phyloP scores from a whole-genome alignment of 108 stramenopile genomes.

The Nitzschia sp. region DNA sequence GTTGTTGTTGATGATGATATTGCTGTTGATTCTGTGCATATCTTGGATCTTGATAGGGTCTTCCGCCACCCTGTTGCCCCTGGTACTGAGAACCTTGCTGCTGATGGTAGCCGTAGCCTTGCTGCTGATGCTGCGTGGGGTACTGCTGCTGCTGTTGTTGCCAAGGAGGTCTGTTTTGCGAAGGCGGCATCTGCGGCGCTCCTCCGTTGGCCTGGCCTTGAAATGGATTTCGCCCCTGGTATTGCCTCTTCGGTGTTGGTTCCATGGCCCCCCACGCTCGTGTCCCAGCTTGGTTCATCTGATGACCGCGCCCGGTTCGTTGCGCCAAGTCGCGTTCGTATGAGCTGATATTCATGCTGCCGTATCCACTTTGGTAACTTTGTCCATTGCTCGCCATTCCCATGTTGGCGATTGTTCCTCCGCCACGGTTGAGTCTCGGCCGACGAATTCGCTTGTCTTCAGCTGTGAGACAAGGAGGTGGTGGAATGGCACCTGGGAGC shows the following conservation, averaged over 20 bases:
- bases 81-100: slow-evolving; percentile 36
- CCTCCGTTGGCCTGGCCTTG: slow-evolving; percentile 21
- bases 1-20: slow-evolving; percentile 28
- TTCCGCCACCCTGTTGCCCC: slow-evolving; percentile 12
- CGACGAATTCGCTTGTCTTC: slow-evolving; percentile 77
- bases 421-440: slow-evolving; percentile 80
- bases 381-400: slow-evolving; percentile 63
- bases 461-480: slow-evolving; percentile 58
- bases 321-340: slow-evolving; percentile 81
- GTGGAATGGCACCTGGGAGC: slow-evolving; percentile 62
- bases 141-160: slow-evolving; percentile 27
- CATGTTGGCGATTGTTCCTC: slow-evolving; percentile 84
- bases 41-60: neutral
- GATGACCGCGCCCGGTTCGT: slow-evolving; percentile 67
- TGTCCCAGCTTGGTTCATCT: slow-evolving; percentile 87
- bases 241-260: slow-evolving; percentile 68
- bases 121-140: slow-evolving; percentile 1
- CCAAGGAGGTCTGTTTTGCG: slow-evolving; percentile 42
- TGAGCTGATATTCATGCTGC: slow-evolving; percentile 86
- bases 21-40: slow-evolving; percentile 22
- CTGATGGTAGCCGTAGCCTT: slow-evolving; percentile 27
- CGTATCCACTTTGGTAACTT: slow-evolving; percentile 77
- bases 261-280: slow-evolving; percentile 87
- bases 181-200: slow-evolving; percentile 33
- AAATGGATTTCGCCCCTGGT: slow-evolving; percentile 48